Percentiles rank a stretch among this genome's conserved stretches.
These are phyloP conservation scores for Pseudogymnoascus sp. DNA, from an alignment of 2,329 filamentous ascomycete genomes.

Conservation along the genomic window DNA sequence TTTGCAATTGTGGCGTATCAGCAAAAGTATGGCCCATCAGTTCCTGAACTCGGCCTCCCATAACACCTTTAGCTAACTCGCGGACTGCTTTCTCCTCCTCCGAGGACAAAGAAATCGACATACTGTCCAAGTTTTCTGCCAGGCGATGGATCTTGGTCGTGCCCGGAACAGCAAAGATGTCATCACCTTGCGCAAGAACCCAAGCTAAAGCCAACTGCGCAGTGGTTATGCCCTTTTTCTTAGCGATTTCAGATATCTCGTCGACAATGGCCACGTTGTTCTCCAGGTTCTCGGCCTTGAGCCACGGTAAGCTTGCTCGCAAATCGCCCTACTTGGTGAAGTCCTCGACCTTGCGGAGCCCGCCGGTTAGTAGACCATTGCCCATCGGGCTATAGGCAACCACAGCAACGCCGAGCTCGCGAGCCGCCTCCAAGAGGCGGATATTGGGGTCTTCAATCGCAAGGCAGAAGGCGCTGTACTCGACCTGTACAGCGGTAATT, in stretches of 20 bases:
- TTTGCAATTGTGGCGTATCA: too few relatives aligned
- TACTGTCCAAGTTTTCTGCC: neutral
- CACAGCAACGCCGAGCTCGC: conserved; percentile 35
- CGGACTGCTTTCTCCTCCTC: too few relatives aligned
- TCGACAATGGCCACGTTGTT: conserved; percentile 42
- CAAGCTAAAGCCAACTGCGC: conserved; percentile 50
- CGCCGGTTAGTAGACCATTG: conserved; percentile 40
- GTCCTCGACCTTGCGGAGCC: conserved; percentile 4
- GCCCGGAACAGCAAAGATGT: neutral
- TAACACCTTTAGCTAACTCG: too few relatives aligned
- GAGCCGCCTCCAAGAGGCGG: conserved; percentile 34
- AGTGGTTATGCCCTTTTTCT: conserved; percentile 38
- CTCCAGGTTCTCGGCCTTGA: conserved; percentile 39
- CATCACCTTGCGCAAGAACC: conserved; percentile 20
- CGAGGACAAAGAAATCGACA: neutral
- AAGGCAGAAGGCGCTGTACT: conserved; percentile 45
- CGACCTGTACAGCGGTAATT: conserved; percentile 43
- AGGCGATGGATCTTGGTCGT: neutral
- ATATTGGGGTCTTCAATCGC: conserved; percentile 34
- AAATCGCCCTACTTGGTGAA: conserved; percentile 23
- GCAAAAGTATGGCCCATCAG: too few relatives aligned
- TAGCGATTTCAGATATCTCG: conserved; percentile 35
- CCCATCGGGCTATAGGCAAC: conserved; percentile 41
- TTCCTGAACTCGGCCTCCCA: too few relatives aligned
- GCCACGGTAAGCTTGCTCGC: conserved; percentile 32